These are phyloP conservation scores for Nakazawaea molendinolei DNA, from an alignment of 805 yeast species.

Conservation along the genomic window DNA sequence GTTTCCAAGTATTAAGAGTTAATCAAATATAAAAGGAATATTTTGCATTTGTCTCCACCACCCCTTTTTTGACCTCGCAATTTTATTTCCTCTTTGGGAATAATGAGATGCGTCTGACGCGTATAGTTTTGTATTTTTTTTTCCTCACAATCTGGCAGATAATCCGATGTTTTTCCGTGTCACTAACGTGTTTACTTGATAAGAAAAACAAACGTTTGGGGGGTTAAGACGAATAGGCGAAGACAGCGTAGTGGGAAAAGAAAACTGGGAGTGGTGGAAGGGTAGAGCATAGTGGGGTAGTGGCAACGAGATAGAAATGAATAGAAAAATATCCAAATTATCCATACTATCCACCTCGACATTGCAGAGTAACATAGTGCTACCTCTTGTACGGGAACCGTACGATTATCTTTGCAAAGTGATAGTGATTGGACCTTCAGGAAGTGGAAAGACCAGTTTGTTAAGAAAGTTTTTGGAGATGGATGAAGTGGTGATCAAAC, in stretches of 20 bases:
- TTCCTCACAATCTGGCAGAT: too few relatives aligned
- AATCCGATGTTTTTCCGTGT: background rate
- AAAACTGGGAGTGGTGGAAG: too few relatives aligned
- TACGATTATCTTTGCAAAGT: conserved; percentile 33
- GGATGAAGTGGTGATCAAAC: conserved; percentile 22
- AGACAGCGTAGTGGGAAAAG: too few relatives aligned
- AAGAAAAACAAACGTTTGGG: too few relatives aligned
- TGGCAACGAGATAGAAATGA: conserved; percentile 1
- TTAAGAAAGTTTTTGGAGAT: conserved; percentile 27
- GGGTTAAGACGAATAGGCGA: too few relatives aligned
- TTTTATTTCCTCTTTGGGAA: too few relatives aligned
- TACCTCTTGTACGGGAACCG: conserved; percentile 11
- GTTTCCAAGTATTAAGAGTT: conserved; percentile 14
- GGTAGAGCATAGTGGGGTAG: background rate
- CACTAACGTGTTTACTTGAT: conserved; percentile 2
- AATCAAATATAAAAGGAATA: background rate
- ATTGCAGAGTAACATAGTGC: conserved; percentile 7
- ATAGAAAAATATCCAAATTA: conserved; percentile 4
- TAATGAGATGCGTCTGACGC: too few relatives aligned
- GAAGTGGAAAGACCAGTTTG: conserved; percentile 38
- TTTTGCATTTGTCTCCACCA: too few relatives aligned
- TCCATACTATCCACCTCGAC: conserved; percentile 9
- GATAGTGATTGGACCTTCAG: conserved; percentile 36
- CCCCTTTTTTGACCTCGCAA: too few relatives aligned
- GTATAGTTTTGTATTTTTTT: too few relatives aligned